Evolutionary conservation across 2,329 filamentous ascomycete species (phyloP), one percentile per base, ranked within the genome.

Genomic region (Cryoendolithus antarcticus): DNA sequence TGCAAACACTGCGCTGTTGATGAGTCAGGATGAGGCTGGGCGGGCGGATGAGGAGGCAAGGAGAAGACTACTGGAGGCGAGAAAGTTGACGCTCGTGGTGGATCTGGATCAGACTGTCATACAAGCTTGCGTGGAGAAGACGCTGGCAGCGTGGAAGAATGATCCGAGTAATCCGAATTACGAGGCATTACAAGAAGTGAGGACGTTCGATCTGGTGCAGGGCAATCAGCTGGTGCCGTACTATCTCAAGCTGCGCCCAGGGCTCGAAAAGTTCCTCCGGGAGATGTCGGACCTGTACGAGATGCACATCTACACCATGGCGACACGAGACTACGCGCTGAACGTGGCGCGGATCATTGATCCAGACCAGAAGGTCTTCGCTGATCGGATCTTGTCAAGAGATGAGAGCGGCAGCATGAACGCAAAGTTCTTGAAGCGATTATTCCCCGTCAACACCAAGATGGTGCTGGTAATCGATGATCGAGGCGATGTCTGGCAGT

Each of bases 401-500:
- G 89, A 96, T 58, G 91, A 98, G 63, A 98, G 93, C 57, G 89
- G 89, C 39, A 95, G 82, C 59, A 79, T 96, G 60, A 84, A 81
- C 2, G 79, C 82, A 43, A 98, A 98, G 70, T 91, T 80, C 49
- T 67, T 98, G 24, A 83, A 91, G 56, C 77, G 91, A 6, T 64
- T 98, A 9, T 98, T 98, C 59, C 91, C 93, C 4, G 85, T 94
- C 43, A 93, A 93, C 62, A 96, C 89, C 4, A 89, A 93, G 62
- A 98, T 98, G 91, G 93, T 95, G 1, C 88, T 95, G 42, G 95
- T 98, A 52, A 98, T 98, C 48, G 91, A 98, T 57, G 91, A 98
- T 61, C 77, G 91, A 49, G 86, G 86, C 38, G 91, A 98, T 58
- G 89, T 98, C 6, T 98, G 91, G 91, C 77, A 80, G 49, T 96